Base-by-base conservation (phyloP, 2,329 filamentous ascomycete genomes). In the Aureobasidium mangrovei region DNA sequence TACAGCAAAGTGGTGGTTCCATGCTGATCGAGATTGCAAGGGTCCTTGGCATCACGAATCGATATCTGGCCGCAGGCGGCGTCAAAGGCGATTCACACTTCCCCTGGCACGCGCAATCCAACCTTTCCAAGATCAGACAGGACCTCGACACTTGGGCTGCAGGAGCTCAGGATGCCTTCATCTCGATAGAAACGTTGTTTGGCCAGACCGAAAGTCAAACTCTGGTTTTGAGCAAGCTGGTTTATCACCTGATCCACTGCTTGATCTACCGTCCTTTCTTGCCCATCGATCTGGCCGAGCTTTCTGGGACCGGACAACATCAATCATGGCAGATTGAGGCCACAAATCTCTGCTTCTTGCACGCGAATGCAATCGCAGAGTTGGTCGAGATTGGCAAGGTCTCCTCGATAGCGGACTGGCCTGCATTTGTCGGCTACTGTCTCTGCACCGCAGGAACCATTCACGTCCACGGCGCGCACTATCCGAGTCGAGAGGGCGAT, bases 241-340 rank as follows among this genome's bases (percentile, higher is more conserved):
- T 94, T 31, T 94, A 93, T 62, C 89, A 95, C 64, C 76, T 93
- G 10, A 84, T 93, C 42, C 87, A 94, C 69, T 94, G 88, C 64
- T 75, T 95, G 47, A 84, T 94, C 41, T 95, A 94, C 65, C 81
- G 89, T 12, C 88, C 88, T 0, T 95, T 95, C 68, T 74, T 95
- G 4, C 89, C 89, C 0, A 86, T 95, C 58, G 86, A 94, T 66
- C 75, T 94, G 3, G 81, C 85, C 27, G 89, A 94, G 66, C 78
- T 95, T 5, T 81, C 86, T 9, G 86, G 86, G 10, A 85, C 81
- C 0, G 86, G 86, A 1, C 88, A 94, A 63, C 87, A 94, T 61
- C 88, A 94, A 65, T 91, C 87, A 29, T 95, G 89, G 89, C 89
- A 94, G 65, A 91, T 94, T 45, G 88, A 94, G 66, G 88, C 89